phyloP scores from a whole-genome alignment of 2,329 filamentous ascomycete species.

The Cryphonectria naterciae region DNA sequence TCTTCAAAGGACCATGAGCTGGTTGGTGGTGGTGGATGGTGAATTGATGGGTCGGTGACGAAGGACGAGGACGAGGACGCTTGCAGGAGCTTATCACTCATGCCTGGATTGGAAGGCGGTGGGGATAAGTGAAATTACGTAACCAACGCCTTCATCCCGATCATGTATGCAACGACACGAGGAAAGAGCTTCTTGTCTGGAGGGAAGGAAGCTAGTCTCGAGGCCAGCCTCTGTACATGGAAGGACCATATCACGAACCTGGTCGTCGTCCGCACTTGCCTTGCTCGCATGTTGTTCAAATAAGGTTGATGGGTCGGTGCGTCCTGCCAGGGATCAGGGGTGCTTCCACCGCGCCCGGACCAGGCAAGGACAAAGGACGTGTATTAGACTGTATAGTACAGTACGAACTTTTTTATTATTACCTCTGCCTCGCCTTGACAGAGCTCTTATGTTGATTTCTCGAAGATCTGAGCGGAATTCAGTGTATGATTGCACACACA shows the following conservation, averaged over 20 bases:
- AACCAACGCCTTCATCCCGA: background rate
- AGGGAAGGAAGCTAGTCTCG: background rate
- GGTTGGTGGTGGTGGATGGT: background rate
- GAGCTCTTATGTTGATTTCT: background rate
- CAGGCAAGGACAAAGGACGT: slow-evolving; percentile 3
- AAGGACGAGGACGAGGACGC: background rate
- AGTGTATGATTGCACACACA: too few relatives aligned
- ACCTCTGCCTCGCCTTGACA: too few relatives aligned
- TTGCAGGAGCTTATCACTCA: background rate
- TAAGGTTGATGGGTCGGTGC: slow-evolving; percentile 19
- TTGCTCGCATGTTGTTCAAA: slow-evolving; percentile 20
- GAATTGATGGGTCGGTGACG: background rate
- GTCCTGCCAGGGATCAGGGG: slow-evolving; percentile 2
- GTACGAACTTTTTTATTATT: background rate
- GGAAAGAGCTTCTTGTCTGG: background rate
- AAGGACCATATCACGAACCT: background rate
- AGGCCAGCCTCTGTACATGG: background rate
- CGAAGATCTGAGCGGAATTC: background rate
- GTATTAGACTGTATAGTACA: background rate
- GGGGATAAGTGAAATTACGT: slow-evolving; percentile 3
- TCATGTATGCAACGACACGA: background rate
- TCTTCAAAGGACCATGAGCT: too few relatives aligned
- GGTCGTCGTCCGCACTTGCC: background rate
- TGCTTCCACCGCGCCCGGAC: background rate
- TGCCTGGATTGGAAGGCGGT: slow-evolving; percentile 10